Percentiles rank a stretch among this genome's conserved stretches.
phyloP scores from a whole-genome alignment of 2,329 filamentous ascomycete species.

The Biscogniauxia marginata region DNA sequence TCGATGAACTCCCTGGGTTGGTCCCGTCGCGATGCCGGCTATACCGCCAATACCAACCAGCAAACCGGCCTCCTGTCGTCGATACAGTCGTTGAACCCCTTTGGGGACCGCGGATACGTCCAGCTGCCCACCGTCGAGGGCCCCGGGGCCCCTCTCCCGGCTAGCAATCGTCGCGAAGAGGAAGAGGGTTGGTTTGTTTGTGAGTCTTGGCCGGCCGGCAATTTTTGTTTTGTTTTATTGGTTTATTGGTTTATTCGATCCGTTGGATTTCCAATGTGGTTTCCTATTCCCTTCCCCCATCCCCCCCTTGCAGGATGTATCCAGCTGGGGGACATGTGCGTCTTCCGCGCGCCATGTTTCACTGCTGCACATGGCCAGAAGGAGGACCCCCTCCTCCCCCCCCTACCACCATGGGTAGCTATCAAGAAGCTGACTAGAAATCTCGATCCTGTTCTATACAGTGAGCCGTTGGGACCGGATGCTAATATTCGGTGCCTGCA shows the following conservation, averaged over 20 bases:
- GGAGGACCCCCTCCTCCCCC: too few species aligned
- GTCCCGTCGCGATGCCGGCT: constrained; percentile 79
- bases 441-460: constrained; percentile 42
- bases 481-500: constrained; percentile 88
- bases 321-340: constrained; percentile 42
- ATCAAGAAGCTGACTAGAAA: constrained; percentile 29
- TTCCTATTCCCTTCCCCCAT: too few species aligned
- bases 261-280: constrained; percentile 11
- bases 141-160: constrained; percentile 81
- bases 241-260: constrained; percentile 28
- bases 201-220: constrained; percentile 59
- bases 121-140: constrained; percentile 82
- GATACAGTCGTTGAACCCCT: constrained; percentile 84
- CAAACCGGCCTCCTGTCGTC: constrained; percentile 75
- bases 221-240: constrained; percentile 34
- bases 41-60: constrained; percentile 70
- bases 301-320: constrained; percentile 41
- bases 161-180: constrained; percentile 81
- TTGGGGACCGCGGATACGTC: constrained; percentile 82
- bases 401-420: constrained; percentile 22
- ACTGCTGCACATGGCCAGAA: constrained; percentile 38
- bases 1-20: constrained; percentile 94
- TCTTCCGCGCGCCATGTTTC: constrained; percentile 43
- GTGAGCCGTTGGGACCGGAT: constrained; percentile 97
- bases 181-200: constrained; percentile 93